Conservation (phyloP, 2,329 filamentous ascomycete species). For the Sporothrix luriei region DNA sequence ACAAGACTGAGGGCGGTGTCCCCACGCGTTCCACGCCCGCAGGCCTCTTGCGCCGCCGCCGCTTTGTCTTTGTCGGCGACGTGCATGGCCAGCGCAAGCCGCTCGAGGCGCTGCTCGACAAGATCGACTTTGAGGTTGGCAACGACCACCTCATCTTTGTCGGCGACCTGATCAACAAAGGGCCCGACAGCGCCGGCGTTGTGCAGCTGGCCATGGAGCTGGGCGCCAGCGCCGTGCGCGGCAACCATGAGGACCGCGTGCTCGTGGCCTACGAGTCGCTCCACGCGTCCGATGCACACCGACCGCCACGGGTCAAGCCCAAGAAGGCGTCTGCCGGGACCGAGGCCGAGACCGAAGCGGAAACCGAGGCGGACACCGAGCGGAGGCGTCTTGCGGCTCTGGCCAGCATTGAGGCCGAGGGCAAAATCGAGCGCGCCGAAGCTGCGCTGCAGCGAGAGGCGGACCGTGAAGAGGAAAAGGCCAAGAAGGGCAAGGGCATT, state of each 20-base stretch:
- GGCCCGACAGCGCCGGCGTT: conserved; percentile 78
- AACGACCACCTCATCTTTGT: conserved; percentile 75
- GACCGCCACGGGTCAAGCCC: background rate
- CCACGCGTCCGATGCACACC: conserved; percentile 17
- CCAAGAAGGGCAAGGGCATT: conserved; percentile 13
- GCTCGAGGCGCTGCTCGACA: conserved; percentile 65
- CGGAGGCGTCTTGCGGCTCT: conserved; percentile 4
- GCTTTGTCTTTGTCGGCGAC: conserved; percentile 84
- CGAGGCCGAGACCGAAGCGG: background rate
- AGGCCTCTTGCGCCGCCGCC: conserved; percentile 43
- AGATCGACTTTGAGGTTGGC: conserved; percentile 61
- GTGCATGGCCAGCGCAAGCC: conserved; percentile 83
- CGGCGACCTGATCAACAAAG: conserved; percentile 83
- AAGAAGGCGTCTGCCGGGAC: background rate
- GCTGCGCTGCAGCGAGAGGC: conserved; percentile 38
- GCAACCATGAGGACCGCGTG: conserved; percentile 89
- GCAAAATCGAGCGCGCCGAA: conserved; percentile 29
- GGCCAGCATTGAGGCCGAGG: conserved; percentile 32
- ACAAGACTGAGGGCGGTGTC: conserved; percentile 35
- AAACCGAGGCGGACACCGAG: conserved; percentile 30
- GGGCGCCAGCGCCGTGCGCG: conserved; percentile 78
- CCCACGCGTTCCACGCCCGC: conserved; percentile 41
- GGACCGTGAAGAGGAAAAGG: conserved; percentile 31
- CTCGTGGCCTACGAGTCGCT: conserved; percentile 63
- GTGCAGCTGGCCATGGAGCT: conserved; percentile 73